Percentiles rank a stretch among this genome's conserved stretches.
phyloP scores from a whole-genome alignment of 176 grass and related monocot species.

The Coix lacrymajobi region DNA sequence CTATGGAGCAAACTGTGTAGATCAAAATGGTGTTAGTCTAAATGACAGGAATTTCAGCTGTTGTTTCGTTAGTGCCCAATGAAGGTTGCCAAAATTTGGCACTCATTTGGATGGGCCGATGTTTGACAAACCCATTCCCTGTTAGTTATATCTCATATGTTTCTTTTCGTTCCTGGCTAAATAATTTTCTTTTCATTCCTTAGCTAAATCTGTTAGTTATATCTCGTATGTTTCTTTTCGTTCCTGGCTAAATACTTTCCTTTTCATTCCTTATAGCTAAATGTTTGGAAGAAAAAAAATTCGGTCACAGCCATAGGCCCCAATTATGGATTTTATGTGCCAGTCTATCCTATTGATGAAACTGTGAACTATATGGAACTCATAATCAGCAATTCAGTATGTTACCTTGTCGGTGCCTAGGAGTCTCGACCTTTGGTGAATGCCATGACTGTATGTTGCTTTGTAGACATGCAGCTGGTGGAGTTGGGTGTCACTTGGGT shows the following conservation, averaged over 20 bases:
- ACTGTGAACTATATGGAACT: not conserved
- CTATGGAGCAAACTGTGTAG: not conserved
- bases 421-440: not conserved
- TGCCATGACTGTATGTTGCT: not conserved
- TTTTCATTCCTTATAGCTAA: not conserved
- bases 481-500: not conserved
- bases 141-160: not conserved
- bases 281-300: not conserved
- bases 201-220: not conserved
- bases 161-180: not conserved
- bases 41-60: not conserved
- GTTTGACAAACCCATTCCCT: not conserved
- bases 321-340: not conserved
- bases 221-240: not conserved
- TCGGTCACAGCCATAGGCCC: not conserved
- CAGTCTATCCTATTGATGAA: not conserved
- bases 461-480: not conserved
- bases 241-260: too few species aligned
- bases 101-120: too few species aligned
- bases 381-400: not conserved
- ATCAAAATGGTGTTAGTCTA: not conserved
- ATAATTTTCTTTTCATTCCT: not conserved
- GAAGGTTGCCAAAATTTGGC: too few species aligned
- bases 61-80: not conserved
- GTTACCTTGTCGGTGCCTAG: not conserved